phyloP scores from a whole-genome alignment of 2,329 filamentous ascomycete species.

The Penicillium olsonii region DNA sequence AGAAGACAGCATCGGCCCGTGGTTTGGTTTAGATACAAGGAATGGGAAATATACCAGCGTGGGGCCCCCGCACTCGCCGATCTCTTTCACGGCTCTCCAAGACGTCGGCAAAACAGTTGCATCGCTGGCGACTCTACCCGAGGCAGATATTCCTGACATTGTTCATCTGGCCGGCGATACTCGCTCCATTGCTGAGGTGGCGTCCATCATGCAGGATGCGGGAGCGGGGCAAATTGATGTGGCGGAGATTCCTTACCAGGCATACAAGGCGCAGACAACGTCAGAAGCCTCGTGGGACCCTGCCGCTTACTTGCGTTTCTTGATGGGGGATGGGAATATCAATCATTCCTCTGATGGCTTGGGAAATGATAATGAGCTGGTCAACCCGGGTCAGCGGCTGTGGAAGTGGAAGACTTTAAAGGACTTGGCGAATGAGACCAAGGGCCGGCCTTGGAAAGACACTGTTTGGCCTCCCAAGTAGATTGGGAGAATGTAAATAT shows the following conservation, averaged over 20 bases:
- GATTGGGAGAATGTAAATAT: too few relatives aligned
- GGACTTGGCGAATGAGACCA: slow-evolving; percentile 27
- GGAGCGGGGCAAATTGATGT: slow-evolving; percentile 12
- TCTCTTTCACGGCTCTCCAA: slow-evolving; percentile 34
- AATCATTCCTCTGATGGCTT: slow-evolving; percentile 20
- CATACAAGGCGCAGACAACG: slow-evolving; percentile 28
- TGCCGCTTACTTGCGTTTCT: slow-evolving; percentile 32
- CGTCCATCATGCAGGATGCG: slow-evolving; percentile 9
- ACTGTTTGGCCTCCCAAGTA: slow-evolving; percentile 17
- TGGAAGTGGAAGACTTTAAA: slow-evolving; percentile 36
- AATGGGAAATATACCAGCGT: slow-evolving; percentile 32
- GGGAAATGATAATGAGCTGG: slow-evolving; percentile 31
- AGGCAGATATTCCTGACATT: slow-evolving; percentile 17
- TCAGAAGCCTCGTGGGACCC: slow-evolving; percentile 24
- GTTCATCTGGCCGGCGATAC: slow-evolving; percentile 15
- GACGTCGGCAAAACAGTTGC: slow-evolving; percentile 36
- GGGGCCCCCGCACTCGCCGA: slow-evolving; percentile 22
- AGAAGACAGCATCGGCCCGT: slow-evolving; percentile 26
- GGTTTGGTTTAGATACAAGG: slow-evolving; percentile 33
- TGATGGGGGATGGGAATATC: slow-evolving; percentile 38
- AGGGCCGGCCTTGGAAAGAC: slow-evolving; percentile 28
- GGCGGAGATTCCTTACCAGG: slow-evolving; percentile 11
- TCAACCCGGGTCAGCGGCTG: slow-evolving; percentile 29
- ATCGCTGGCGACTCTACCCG: slow-evolving; percentile 21
- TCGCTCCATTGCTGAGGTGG: slow-evolving; percentile 10